Evolutionary conservation across 495 filamentous ascomycete genomes (phyloP).

Genomic region (Penicillium atrosanguineum): DNA sequence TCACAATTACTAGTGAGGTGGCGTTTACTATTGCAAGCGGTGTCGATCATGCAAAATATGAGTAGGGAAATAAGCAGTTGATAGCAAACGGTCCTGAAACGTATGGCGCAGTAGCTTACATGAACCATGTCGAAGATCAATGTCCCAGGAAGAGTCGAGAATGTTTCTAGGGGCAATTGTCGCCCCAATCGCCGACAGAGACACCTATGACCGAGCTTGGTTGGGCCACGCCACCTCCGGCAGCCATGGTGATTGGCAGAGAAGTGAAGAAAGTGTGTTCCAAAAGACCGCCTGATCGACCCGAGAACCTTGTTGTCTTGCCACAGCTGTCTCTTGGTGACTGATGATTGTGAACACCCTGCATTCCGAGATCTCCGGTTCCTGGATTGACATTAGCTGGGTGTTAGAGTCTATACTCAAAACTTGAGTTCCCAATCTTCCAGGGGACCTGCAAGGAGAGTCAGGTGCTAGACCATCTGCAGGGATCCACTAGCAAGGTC

Average conservation of each 20-base stretch:
- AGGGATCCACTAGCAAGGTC: neutral
- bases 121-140: neutral
- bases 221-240: slow-evolving; percentile 4
- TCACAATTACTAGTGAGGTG: no score
- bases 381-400: neutral
- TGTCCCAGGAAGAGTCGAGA: neutral
- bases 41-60: neutral
- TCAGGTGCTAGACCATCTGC: neutral
- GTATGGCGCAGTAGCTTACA: neutral
- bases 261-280: slow-evolving; percentile 3
- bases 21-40: neutral
- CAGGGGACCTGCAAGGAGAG: neutral
- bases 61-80: neutral
- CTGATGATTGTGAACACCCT: neutral
- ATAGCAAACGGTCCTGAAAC: neutral
- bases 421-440: neutral
- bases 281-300: slow-evolving; percentile 13
- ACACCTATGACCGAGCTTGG: slow-evolving; percentile 8
- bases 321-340: neutral
- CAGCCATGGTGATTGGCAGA: slow-evolving; percentile 9
- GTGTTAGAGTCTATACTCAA: neutral
- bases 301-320: slow-evolving; percentile 20
- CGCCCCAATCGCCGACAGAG: neutral
- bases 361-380: slow-evolving; percentile 1
- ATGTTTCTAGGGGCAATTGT: neutral